Evolutionary conservation across 306 rosid species (phyloP).

Genomic region (Astragalus glycyphyllos): DNA sequence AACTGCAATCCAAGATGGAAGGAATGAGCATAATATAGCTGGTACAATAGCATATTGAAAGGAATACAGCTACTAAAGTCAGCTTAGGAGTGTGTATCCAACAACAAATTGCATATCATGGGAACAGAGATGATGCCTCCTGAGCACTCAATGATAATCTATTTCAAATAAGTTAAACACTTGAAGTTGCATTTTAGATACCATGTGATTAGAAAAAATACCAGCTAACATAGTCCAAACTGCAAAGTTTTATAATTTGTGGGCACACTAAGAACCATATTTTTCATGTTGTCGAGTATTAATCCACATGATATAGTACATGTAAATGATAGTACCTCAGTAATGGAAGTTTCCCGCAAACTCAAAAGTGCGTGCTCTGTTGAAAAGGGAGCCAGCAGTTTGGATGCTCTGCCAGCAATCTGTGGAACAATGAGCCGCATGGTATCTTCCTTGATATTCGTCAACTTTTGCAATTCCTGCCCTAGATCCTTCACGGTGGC

Average conservation of each 20-base stretch:
- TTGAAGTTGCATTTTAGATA: conserved; percentile 8
- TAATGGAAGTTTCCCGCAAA: conserved; percentile 65
- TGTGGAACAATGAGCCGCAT: conserved; percentile 82
- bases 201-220: background rate
- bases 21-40: conserved; percentile 12
- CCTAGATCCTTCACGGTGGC: conserved; percentile 83
- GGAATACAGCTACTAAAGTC: conserved; percentile 17
- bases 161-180: conserved; percentile 15
- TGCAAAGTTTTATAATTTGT: conserved; percentile 3
- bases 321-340: conserved; percentile 59
- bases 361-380: conserved; percentile 64
- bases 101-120: conserved; percentile 8
- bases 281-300: conserved; percentile 8
- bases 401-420: conserved; percentile 58
- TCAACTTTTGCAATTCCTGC: conserved; percentile 64
- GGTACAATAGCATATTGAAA: conserved; percentile 5
- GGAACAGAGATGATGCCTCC: conserved; percentile 1
- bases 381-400: conserved; percentile 79
- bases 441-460: conserved; percentile 75
- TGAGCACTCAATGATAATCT: conserved; percentile 6
- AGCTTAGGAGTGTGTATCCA: conserved; percentile 1
- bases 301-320: conserved; percentile 22
- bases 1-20: conserved; percentile 23
- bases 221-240: conserved; percentile 1
- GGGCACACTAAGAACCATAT: background rate